Base-by-base conservation (phyloP, 2,329 filamentous ascomycete species). In the Aspergillus sp. region DNA sequence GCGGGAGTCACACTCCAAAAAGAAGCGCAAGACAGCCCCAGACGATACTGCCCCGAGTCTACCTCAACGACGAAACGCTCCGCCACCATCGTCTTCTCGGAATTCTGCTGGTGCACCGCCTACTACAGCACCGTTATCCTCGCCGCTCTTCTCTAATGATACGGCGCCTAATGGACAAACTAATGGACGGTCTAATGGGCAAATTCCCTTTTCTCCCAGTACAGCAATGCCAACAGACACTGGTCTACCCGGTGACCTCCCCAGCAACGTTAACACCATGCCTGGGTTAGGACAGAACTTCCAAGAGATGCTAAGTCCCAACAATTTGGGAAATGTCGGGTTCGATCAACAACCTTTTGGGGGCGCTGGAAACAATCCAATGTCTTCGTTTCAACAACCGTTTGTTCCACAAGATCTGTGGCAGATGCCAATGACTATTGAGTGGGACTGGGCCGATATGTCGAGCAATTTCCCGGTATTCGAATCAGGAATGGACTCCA, bases 341-440 rank as follows among this genome's bases (percentile, higher is more conserved):
- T 63, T 71, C 48, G 59, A 63, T 33, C 61, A 62, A 47, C 54
- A 57, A 7, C 51, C 62, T 5, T 64, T 66, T 44, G 55, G 61
- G 4, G 51, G 59, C 13, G 52, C 60, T 27, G 59, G 56, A 17
- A 59, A 64, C 27, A 60, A 63, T 9, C 60, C 62, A 47, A 62
- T 71, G 32, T 66, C 69, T 10, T 61, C 75, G 15, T 90, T 90
- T 62, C 85, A 90, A 60, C 87, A 94, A 56, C 90, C 90, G 0
- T 85, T 95, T 60, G 82, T 97, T 19, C 91, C 93, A 4, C 89
- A 91, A 59, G 93, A 97, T 69, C 70, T 97, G 22, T 98, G 93
- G 83, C 86, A 91, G 66, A 84, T 97, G 81, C 90, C 91, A 1
- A 95, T 95, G 84, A 94, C 88, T 2, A 78, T 97, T 19, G 91